Percentiles rank a stretch among this genome's conserved stretches.
These are phyloP conservation scores for Tolypocladium nubicola DNA, from an alignment of 2,329 filamentous ascomycete genomes.

Conservation along the genomic window DNA sequence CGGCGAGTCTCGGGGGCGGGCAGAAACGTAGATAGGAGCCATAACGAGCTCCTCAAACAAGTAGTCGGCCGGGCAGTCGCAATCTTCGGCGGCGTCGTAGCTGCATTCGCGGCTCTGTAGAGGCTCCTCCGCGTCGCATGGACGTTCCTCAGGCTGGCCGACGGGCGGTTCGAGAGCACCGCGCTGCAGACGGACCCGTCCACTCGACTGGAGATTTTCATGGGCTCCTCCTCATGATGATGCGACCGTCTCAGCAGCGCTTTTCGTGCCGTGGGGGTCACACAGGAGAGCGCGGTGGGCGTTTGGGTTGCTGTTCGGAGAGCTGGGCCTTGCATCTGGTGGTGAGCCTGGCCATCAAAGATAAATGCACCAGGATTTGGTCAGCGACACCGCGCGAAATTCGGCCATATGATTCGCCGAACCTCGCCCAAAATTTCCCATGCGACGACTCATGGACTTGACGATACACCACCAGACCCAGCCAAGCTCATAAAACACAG, in stretches of 20 bases:
- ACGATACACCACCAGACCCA: not conserved
- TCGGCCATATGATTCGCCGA: slow-evolving; percentile 13
- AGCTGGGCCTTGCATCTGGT: not conserved
- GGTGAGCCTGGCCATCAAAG: not conserved
- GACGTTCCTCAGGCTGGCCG: slow-evolving; percentile 14
- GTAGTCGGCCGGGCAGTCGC: slow-evolving; percentile 6
- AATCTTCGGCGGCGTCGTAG: slow-evolving; percentile 6
- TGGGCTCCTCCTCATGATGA: slow-evolving; percentile 44
- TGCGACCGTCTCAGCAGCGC: slow-evolving; percentile 3
- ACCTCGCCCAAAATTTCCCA: slow-evolving; percentile 7
- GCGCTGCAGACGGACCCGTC: slow-evolving; percentile 49
- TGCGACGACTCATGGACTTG: not conserved
- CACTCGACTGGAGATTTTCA: slow-evolving; percentile 49
- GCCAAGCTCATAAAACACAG: not conserved
- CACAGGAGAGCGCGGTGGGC: not conserved
- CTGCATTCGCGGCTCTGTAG: slow-evolving; percentile 10
- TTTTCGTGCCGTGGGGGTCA: not conserved
- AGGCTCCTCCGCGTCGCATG: slow-evolving; percentile 14
- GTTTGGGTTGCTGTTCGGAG: not conserved
- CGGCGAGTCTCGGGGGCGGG: slow-evolving; percentile 13
- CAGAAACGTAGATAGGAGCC: slow-evolving; percentile 31
- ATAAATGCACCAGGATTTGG: not conserved
- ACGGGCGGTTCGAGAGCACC: slow-evolving; percentile 36
- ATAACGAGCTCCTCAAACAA: slow-evolving; percentile 24
- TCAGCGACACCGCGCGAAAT: not conserved